Evolutionary conservation across 768 basidiomycete genomes (phyloP), one percentile per base, ranked within the genome.

Genomic region (Tulasnella calospora): DNA sequence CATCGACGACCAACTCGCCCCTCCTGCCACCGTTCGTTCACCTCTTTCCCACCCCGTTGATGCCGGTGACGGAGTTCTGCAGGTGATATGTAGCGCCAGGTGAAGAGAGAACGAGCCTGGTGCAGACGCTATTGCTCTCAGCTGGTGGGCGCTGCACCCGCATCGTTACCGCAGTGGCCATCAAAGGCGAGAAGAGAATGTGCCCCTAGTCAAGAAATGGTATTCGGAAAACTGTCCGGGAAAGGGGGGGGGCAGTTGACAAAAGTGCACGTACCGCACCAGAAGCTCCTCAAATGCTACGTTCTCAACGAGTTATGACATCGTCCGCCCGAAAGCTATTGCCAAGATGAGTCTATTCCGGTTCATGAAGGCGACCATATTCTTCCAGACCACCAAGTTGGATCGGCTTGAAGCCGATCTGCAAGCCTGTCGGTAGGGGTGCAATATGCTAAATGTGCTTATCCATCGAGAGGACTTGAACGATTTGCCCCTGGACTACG

Each of bases 361-460:
- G 67, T 94, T 96, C 83, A 87, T 96, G 78, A 99, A 98, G 85
- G 92, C 94, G n/a, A 99, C 98, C 78, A 99, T 99, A 85, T 99
- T 99, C 86, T 99, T 99, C 91, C 98, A 99, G 87, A 95, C 94
- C 19, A 99, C 98, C 5, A 94, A 89, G 81, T 86, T 99, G 81
- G 98, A 99, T 84, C 99, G 98, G 98, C 96, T 99, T 47, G 98
- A 99, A 84, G 98, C 97, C 3, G 98, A 98, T 81, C 86, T 99
- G 79, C 98, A 99, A 85, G 97, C 99, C 76, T 99, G 97, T 87
- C 88, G 98, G 81, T 98, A 99, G 84, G 98, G 98, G 55, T 99
- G 98, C 86, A 99, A 99, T 86, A 99, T 99, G 98, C 87, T 99
- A 80, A 99, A 99, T 85, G 86, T 99, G 40, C 88, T 99, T 80